Conservation (phyloP, 176 grass and related monocot species). For the Juncus effusus region DNA sequence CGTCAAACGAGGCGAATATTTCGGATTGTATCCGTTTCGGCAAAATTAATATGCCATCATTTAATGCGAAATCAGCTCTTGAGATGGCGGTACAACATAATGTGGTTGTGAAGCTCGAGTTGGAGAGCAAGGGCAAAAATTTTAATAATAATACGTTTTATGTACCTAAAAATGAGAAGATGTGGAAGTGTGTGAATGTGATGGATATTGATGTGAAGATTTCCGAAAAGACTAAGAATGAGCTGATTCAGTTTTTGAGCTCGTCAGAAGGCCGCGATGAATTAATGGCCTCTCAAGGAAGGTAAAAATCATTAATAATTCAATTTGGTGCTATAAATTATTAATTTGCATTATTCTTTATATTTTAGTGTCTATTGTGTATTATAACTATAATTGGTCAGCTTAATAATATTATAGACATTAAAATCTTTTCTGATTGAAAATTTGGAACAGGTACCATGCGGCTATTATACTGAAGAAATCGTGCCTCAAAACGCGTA, state of each 20-base stretch:
- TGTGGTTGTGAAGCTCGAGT: constrained; percentile 45
- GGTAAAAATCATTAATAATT: constrained; percentile 23
- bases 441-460: constrained; percentile 79
- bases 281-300: constrained; percentile 58
- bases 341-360: no score
- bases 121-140: constrained; percentile 18
- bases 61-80: constrained; percentile 69
- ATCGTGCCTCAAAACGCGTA: constrained; percentile 54
- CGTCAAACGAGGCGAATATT: constrained; percentile 81
- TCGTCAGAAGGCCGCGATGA: constrained; percentile 35
- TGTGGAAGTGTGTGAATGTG: constrained; percentile 90
- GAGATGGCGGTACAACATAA: constrained; percentile 49
- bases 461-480: constrained; percentile 73
- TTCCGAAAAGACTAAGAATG: constrained; percentile 47
- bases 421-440: no score
- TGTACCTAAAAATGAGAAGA: constrained; percentile 46
- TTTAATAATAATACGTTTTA: constrained; percentile 42
- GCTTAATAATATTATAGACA: no score
- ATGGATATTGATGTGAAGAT: constrained; percentile 57
- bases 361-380: no score
- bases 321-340: no score
- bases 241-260: constrained; percentile 57
- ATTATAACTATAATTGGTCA: no score
- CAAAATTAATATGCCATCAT: constrained; percentile 48
- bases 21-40: constrained; percentile 70